phyloP scores from a whole-genome alignment of 306 rosid genomes.

The Rosa lucieae region DNA sequence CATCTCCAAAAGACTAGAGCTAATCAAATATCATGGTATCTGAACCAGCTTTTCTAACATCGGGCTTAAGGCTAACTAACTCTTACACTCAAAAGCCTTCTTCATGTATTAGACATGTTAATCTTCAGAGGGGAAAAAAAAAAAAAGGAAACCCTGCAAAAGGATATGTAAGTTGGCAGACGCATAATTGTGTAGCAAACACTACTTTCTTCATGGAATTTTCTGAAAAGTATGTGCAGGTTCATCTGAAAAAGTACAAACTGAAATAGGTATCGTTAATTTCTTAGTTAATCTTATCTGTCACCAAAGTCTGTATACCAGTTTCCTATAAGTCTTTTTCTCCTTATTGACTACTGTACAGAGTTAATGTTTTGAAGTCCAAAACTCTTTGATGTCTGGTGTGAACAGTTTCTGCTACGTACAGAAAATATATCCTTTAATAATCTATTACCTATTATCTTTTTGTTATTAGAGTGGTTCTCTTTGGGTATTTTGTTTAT shows the following conservation, averaged over 20 bases:
- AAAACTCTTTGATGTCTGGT: neutral
- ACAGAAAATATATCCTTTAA: neutral
- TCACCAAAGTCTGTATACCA: neutral
- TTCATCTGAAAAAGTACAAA: neutral
- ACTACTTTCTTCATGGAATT: neutral
- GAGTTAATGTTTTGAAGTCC: neutral
- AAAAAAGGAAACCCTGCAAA: neutral
- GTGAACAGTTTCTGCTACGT: neutral
- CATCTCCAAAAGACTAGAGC: neutral
- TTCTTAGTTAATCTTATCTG: neutral
- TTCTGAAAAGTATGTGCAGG: neutral
- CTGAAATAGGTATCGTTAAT: neutral
- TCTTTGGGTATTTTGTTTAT: neutral
- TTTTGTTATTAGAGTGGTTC: neutral
- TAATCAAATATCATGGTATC: neutral
- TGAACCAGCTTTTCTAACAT: neutral
- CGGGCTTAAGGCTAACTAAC: neutral
- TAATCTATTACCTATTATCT: neutral
- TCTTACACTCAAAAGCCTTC: neutral
- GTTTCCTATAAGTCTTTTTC: too few relatives aligned
- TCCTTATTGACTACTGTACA: neutral
- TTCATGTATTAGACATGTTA: neutral
- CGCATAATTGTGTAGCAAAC: neutral
- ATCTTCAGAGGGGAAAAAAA: neutral
- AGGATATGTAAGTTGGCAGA: neutral